These are phyloP conservation scores for Penicillium diatomitis DNA, from an alignment of 495 filamentous ascomycete species.

Conservation along the genomic window DNA sequence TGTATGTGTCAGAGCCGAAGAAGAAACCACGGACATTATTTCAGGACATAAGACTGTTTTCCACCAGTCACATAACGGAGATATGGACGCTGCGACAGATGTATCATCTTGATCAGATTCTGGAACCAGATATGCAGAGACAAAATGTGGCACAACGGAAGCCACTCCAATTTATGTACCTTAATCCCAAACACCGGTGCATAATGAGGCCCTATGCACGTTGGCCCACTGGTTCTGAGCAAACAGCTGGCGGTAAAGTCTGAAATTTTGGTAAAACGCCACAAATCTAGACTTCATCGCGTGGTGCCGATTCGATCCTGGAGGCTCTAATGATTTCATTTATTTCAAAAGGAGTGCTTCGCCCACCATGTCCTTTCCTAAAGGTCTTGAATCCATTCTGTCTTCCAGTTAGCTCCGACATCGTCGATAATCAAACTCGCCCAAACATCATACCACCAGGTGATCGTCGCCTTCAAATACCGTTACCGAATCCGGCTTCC, in stretches of 20 bases:
- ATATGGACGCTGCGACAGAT: too few species aligned
- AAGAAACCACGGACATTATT: too few species aligned
- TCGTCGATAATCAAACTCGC: too few species aligned
- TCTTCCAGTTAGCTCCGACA: too few species aligned
- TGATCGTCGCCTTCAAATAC: too few species aligned
- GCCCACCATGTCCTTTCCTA: neutral
- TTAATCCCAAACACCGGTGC: slow-evolving; percentile 1
- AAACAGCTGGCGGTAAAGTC: neutral
- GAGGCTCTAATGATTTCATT: neutral
- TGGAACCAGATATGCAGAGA: slow-evolving; percentile 2
- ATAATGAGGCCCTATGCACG: neutral
- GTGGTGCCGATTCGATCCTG: neutral
- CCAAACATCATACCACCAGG: too few species aligned
- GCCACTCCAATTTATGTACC: neutral
- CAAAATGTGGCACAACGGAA: neutral
- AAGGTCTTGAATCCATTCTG: neutral
- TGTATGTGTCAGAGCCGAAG: too few species aligned
- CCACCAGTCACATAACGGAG: too few species aligned
- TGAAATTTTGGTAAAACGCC: slow-evolving; percentile 2
- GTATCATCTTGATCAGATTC: neutral
- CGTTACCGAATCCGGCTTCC: slow-evolving; percentile 3
- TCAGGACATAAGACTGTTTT: too few species aligned
- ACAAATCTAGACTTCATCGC: slow-evolving; percentile 1
- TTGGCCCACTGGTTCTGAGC: neutral
- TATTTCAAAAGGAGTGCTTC: neutral